Percentiles rank a stretch among this genome's conserved stretches.
Evolutionary conservation across 2,329 filamentous ascomycete species (phyloP).

Genomic region (Purpureocillium takamizusanense): DNA sequence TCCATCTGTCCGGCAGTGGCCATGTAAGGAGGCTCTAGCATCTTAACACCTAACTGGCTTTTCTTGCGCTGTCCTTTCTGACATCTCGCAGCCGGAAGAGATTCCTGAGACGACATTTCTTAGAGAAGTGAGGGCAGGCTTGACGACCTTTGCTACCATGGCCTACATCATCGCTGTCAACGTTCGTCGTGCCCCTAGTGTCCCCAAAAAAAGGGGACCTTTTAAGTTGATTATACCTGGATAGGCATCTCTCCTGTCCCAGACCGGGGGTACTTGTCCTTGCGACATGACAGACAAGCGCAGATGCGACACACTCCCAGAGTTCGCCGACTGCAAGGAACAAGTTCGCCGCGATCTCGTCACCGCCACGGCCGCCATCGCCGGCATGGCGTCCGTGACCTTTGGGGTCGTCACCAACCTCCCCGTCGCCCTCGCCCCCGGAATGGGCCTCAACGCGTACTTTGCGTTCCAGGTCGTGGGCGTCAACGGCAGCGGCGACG

Average conservation of each 20-base stretch:
- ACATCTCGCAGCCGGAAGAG: slow-evolving; percentile 54
- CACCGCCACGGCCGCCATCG: slow-evolving; percentile 73
- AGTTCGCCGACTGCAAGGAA: slow-evolving; percentile 37
- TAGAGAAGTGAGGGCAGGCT: slow-evolving; percentile 67
- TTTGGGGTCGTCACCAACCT: slow-evolving; percentile 79
- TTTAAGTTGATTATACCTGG: slow-evolving; percentile 7
- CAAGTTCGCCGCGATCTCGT: slow-evolving; percentile 68
- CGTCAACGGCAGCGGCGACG: slow-evolving; percentile 43
- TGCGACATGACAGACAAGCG: slow-evolving; percentile 40
- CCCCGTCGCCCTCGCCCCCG: slow-evolving; percentile 45
- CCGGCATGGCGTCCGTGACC: slow-evolving; percentile 63
- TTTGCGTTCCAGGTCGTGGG: slow-evolving; percentile 61
- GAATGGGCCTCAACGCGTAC: slow-evolving; percentile 61
- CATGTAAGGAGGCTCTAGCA: slow-evolving; percentile 43
- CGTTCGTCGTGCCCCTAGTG: slow-evolving; percentile 23
- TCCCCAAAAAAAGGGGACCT: background rate
- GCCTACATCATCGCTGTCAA: slow-evolving; percentile 76
- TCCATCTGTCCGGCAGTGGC: slow-evolving; percentile 57
- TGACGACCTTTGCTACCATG: slow-evolving; percentile 77
- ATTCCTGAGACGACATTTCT: slow-evolving; percentile 63
- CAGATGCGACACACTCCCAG: slow-evolving; percentile 38
- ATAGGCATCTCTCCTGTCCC: slow-evolving; percentile 61
- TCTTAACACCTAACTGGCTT: too few relatives aligned
- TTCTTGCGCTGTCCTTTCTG: too few relatives aligned
- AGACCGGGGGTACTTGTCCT: slow-evolving; percentile 69